Base-by-base conservation (phyloP, 2,329 filamentous ascomycete species). In the Trichophaea hybrida region DNA sequence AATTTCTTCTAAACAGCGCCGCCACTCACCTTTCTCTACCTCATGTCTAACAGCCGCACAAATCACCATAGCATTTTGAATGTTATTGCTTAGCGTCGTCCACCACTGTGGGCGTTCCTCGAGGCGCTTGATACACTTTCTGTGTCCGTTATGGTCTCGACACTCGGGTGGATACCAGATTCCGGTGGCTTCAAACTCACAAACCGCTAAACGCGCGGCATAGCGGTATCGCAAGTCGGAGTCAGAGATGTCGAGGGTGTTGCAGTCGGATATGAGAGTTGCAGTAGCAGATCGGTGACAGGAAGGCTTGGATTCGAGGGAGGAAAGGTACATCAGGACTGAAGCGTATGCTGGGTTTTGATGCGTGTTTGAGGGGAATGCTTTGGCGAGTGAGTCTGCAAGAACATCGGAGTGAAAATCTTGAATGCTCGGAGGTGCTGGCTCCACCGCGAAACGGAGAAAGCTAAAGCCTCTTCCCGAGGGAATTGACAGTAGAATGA, bases 31-130 rank as follows among this genome's bases (percentile, higher is more conserved):
- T 61, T 64, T 63, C 51, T 68, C 65, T 38, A 67, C 52, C 35
- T 69, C 67, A 46, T 67, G 62, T 53, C 62, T 65, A 12, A 66
- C 65, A 7, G 67, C 66, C 33, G 63, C 63, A 58, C 67, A 69
- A 37, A 69, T 61, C 8, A 65, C 61, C 51, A 60, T 59, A 37
- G 63, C 64, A 50, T 61, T 69, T 56, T 68, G 66, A n/a, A 68
- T 61, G 49, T 67, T 68, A 49, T 69, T 69, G 43, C 66, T 68
- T 40, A 66, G 65, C 38, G 66, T 68, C 1, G 66, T 68, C 67
- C 67, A 69, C 64, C 66, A 68, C 34, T 69, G 67, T 1, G 67
- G 63, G 15, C 66, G 61, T 17, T 60, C 62, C 34, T 67, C 67
- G 3, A 69, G 55, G 48, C 56, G 66, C 53, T 60, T 64, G 48